A percentile compares a stretch with the other conserved stretches of the same genome.
Evolutionary conservation across 108 stramenopile genomes (phyloP).

Genomic region (Tribonema minus): DNA sequence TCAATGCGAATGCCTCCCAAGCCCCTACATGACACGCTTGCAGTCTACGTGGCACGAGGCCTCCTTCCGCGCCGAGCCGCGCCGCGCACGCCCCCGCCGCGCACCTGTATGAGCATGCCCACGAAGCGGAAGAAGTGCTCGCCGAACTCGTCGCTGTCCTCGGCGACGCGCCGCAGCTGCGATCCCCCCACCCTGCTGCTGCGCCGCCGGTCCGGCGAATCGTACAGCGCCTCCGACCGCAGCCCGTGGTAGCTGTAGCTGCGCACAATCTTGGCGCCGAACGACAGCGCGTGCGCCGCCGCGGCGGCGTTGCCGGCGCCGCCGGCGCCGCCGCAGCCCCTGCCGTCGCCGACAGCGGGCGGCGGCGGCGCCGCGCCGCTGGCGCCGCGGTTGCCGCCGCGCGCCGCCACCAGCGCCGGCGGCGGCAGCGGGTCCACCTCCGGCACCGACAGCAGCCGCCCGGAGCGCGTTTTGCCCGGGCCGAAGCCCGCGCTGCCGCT

Average conservation of each 20-base stretch:
- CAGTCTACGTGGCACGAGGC: too few relatives aligned
- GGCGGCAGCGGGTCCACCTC: background rate
- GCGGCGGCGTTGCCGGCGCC: background rate
- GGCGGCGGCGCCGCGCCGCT: background rate
- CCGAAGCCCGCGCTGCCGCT: background rate
- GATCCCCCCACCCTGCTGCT: too few relatives aligned
- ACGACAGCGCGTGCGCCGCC: background rate
- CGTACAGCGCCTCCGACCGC: slow-evolving; percentile 26
- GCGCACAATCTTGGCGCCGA: slow-evolving; percentile 12
- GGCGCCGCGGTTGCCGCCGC: background rate
- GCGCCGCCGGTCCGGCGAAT: slow-evolving; percentile 6
- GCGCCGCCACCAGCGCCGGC: background rate
- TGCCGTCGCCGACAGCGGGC: background rate
- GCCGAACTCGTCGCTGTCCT: slow-evolving; percentile 30
- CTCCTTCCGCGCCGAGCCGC: too few relatives aligned
- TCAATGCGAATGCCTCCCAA: too few relatives aligned
- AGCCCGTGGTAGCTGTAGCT: slow-evolving; percentile 41
- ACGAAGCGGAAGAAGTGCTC: slow-evolving; percentile 32
- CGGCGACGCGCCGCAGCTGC: slow-evolving; percentile 1
- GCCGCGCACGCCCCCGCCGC: too few relatives aligned
- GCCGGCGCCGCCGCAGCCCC: background rate
- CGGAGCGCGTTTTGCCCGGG: background rate
- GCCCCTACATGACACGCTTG: too few relatives aligned
- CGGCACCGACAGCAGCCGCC: background rate
- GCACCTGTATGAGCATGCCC: slow-evolving; percentile 3